Conservation (phyloP, 1,139 yeast genomes). For the Suhomyces bolitotheri region DNA sequence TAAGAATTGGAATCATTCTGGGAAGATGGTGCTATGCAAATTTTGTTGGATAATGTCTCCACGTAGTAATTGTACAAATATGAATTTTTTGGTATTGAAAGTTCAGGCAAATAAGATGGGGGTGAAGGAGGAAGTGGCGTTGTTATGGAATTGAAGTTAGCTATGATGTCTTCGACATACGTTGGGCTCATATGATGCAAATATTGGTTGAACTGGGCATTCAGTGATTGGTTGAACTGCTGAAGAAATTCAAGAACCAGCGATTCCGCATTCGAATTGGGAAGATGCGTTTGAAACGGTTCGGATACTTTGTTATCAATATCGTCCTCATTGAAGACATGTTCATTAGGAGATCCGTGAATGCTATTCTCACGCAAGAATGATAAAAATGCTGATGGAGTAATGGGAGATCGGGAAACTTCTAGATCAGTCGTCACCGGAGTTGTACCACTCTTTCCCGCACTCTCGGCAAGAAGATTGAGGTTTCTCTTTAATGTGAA, state of each 20-base stretch:
- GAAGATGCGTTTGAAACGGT: background rate
- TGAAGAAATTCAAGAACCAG: conserved; percentile 6
- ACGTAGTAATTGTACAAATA: conserved; percentile 66
- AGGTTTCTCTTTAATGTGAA: conserved; percentile 3
- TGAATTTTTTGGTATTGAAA: conserved; percentile 14
- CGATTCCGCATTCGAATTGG: conserved; percentile 1
- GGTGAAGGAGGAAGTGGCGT: conserved; percentile 23
- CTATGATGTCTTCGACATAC: conserved; percentile 16
- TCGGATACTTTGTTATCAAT: background rate
- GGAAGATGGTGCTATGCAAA: conserved; percentile 63
- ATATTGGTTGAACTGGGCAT: conserved; percentile 4
- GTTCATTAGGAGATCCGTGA: conserved; percentile 2
- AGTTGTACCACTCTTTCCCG: background rate
- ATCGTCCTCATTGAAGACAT: background rate
- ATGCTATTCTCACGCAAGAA: conserved; percentile 20
- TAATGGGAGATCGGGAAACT: conserved; percentile 4
- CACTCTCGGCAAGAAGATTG: conserved; percentile 10
- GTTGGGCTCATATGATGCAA: conserved; percentile 5
- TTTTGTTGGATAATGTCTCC: conserved; percentile 55
- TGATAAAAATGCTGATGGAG: conserved; percentile 23
- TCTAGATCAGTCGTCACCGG: background rate
- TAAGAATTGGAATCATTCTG: conserved; percentile 62
- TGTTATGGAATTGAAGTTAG: conserved; percentile 21
- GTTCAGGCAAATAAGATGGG: conserved; percentile 14
- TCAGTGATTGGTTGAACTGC: conserved; percentile 5